Percentiles rank a stretch among this genome's conserved stretches.
Evolutionary conservation across 2,329 filamentous ascomycete species (phyloP).

Genomic region (Cercospora zeae-maydis): DNA sequence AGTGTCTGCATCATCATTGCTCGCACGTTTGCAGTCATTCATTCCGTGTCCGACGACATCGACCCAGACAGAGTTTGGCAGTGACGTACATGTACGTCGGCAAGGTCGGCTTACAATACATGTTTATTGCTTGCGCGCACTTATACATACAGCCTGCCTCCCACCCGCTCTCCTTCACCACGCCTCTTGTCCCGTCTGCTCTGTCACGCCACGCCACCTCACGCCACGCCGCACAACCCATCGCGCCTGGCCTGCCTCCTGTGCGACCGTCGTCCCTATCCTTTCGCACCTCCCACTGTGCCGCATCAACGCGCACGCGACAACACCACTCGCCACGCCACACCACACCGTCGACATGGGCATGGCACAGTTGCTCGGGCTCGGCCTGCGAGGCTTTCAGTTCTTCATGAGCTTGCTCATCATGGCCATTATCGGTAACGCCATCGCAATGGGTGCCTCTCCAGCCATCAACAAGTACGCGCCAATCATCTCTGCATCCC

Average conservation of each 20-base stretch:
- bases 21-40: not conserved
- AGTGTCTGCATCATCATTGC: slow-evolving; percentile 1
- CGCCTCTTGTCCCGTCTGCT: not conserved
- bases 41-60: not conserved
- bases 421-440: slow-evolving; percentile 61
- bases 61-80: not conserved
- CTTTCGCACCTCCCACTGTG: not conserved
- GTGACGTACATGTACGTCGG: not conserved
- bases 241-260: not conserved
- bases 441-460: slow-evolving; percentile 51
- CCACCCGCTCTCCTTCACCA: not conserved
- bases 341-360: slow-evolving; percentile 12
- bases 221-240: no score
- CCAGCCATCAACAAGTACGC: slow-evolving; percentile 55
- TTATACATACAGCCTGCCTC: not conserved
- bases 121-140: not conserved
- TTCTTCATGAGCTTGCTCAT: slow-evolving; percentile 59
- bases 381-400: slow-evolving; percentile 40
- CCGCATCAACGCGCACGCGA: not conserved
- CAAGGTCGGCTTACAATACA: not conserved
- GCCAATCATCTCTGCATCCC: not conserved
- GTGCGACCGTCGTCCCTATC: not conserved
- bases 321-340: not conserved
- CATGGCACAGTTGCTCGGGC: slow-evolving; percentile 26
- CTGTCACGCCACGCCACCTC: no score